phyloP scores from a whole-genome alignment of 139 green algal genomes.

The Trebouxia sp. region DNA sequence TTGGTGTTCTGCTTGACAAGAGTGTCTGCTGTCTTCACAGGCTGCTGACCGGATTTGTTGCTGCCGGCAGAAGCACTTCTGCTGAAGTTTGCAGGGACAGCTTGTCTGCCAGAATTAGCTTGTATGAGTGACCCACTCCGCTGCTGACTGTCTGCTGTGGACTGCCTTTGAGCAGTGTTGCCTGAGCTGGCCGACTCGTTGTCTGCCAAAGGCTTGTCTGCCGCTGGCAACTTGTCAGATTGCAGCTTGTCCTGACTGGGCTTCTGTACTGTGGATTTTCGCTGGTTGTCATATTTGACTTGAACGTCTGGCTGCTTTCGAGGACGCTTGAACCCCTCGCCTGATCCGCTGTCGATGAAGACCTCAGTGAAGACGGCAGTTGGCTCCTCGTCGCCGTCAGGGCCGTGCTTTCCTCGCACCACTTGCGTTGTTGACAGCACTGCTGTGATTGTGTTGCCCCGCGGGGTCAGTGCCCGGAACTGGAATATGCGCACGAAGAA shows the following conservation, averaged over 20 bases:
- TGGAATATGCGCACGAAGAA: slow-evolving; percentile 24
- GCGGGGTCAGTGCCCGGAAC: slow-evolving; percentile 19
- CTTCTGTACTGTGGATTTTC: background rate
- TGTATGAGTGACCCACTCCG: background rate
- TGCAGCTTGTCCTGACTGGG: background rate
- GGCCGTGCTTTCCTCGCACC: background rate
- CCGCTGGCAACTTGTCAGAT: background rate
- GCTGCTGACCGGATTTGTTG: background rate
- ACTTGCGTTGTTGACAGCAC: slow-evolving; percentile 17
- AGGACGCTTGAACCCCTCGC: background rate
- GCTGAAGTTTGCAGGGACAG: background rate
- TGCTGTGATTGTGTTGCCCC: slow-evolving; percentile 28
- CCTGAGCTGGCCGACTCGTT: background rate
- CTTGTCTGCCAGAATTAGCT: background rate
- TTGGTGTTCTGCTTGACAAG: background rate
- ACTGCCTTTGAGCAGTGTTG: background rate
- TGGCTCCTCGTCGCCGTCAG: slow-evolving; percentile 25
- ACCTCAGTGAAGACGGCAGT: slow-evolving; percentile 31
- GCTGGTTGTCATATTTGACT: slow-evolving; percentile 12
- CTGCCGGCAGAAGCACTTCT: background rate
- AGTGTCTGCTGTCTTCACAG: background rate
- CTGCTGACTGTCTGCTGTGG: background rate
- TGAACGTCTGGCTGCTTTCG: slow-evolving; percentile 15
- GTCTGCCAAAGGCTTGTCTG: background rate
- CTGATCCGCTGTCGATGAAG: slow-evolving; percentile 30